Evolutionary conservation across 2,329 filamentous ascomycete species (phyloP), one percentile per base, ranked within the genome.

Genomic region (Exutisphaerella laricina): DNA sequence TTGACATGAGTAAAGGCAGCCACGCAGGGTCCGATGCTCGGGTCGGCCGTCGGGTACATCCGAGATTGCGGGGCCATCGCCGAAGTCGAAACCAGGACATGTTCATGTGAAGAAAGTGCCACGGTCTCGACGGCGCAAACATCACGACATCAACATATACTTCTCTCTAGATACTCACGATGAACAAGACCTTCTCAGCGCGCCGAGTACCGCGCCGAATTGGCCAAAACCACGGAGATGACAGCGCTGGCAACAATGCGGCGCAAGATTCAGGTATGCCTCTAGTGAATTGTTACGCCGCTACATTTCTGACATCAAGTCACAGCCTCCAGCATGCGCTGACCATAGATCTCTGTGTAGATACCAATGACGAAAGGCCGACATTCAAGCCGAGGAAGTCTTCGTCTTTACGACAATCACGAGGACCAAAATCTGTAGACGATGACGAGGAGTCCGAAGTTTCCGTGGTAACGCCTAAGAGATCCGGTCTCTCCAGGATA

Each of bases 121-220:
- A n/a, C n/a, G n/a, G n/a, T n/a, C n/a, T n/a, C n/a, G n/a, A n/a
- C n/a, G n/a, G n/a, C n/a, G n/a, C n/a, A n/a, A n/a, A n/a, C n/a
- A n/a, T 26, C 23, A 26, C 23, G 23, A 26, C 23, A 21, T 16
- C 31, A 13, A n/a, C 18, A 61, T 22, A n/a, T n/a, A n/a, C n/a
- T n/a, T n/a, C n/a, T n/a, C n/a, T n/a, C n/a, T n/a, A n/a, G n/a
- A n/a, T n/a, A n/a, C n/a, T n/a, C n/a, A n/a, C n/a, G n/a, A 81
- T 82, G 78, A 78, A 73, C 48, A 72, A 77, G 50, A 67, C 72
- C 6, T 75, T 78, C 51, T 70, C 69, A 30, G 71, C 71, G 48
- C 69, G 75, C 41, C 72, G 78, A 51, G 88, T 92, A 55, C 81
- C 85, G 34, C 83, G 85, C 53, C 84, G 88, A 58, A 85, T 95